A percentile compares a stretch with the other conserved stretches of the same genome.
phyloP scores from a whole-genome alignment of 768 basidiomycete genomes.

The Amanita jacksonii region DNA sequence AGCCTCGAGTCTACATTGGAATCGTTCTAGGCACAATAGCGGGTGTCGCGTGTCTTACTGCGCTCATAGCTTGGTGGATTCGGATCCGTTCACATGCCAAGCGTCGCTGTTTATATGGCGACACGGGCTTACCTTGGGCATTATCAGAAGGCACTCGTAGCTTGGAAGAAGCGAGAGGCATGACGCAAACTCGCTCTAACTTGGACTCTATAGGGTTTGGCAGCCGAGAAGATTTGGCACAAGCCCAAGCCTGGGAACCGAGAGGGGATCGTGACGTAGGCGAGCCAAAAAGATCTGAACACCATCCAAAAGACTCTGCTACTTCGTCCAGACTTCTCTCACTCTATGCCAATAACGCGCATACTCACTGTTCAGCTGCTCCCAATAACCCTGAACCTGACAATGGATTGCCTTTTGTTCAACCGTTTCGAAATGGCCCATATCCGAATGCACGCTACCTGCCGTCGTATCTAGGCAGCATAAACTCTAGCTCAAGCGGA shows the following conservation, averaged over 20 bases:
- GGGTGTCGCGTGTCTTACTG: constrained; percentile 32
- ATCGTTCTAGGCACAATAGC: constrained; percentile 40
- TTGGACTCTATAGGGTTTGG: constrained; percentile 15
- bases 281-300: constrained; percentile 27
- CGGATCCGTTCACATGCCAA: constrained; percentile 28
- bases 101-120: constrained; percentile 22
- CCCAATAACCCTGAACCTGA: neutral
- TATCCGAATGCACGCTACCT: constrained; percentile 18
- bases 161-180: constrained; percentile 16
- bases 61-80: constrained; percentile 41
- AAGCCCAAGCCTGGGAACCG: constrained; percentile 25
- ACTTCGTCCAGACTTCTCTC: neutral
- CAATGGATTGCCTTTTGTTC: constrained; percentile 12
- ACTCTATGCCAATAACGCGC: neutral
- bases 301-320: constrained; percentile 15
- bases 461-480: constrained; percentile 21
- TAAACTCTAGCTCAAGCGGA: constrained; percentile 10
- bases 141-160: constrained; percentile 14
- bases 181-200: constrained; percentile 16
- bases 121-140: constrained; percentile 29
- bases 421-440: constrained; percentile 13
- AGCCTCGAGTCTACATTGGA: constrained; percentile 39
- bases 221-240: constrained; percentile 18
- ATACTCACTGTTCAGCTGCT: neutral
- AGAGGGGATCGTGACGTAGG: constrained; percentile 33